Evolutionary conservation across 257 asterid genomes (phyloP).

Genomic region (Solanum appendiculatum): DNA sequence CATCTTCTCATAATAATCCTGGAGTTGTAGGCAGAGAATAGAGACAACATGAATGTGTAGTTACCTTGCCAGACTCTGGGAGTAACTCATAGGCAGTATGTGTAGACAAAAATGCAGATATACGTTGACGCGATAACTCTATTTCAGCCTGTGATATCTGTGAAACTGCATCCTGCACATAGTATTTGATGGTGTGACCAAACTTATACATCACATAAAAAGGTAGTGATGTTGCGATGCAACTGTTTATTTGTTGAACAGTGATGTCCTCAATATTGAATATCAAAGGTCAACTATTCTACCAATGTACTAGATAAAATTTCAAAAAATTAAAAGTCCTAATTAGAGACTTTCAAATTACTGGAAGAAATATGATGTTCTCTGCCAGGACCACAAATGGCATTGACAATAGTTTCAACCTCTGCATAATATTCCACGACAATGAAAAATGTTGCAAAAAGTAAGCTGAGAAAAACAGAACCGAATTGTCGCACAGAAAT

Average conservation of each 20-base stretch:
- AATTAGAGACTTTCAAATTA: background rate
- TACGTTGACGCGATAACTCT: slow-evolving; percentile 47
- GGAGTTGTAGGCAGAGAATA: background rate
- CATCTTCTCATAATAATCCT: background rate
- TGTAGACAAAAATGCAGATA: slow-evolving; percentile 52
- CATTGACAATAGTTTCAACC: background rate
- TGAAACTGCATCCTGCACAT: slow-evolving; percentile 44
- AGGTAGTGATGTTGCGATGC: background rate
- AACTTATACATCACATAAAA: background rate
- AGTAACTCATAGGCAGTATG: slow-evolving; percentile 72
- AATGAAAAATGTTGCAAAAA: background rate
- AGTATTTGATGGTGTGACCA: background rate
- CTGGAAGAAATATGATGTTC: background rate
- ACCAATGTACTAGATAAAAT: background rate
- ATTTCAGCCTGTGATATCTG: slow-evolving; percentile 49
- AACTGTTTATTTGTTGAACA: background rate
- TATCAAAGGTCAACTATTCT: background rate
- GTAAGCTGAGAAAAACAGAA: background rate
- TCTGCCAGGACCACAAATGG: background rate
- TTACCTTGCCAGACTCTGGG: slow-evolving; percentile 84
- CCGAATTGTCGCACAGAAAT: background rate
- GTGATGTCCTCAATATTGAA: background rate
- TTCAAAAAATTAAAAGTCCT: background rate
- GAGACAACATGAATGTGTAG: background rate
- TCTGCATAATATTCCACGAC: background rate